These are phyloP conservation scores for Kokia cookei DNA, from an alignment of 441 rosid genomes.

Conservation along the genomic window DNA sequence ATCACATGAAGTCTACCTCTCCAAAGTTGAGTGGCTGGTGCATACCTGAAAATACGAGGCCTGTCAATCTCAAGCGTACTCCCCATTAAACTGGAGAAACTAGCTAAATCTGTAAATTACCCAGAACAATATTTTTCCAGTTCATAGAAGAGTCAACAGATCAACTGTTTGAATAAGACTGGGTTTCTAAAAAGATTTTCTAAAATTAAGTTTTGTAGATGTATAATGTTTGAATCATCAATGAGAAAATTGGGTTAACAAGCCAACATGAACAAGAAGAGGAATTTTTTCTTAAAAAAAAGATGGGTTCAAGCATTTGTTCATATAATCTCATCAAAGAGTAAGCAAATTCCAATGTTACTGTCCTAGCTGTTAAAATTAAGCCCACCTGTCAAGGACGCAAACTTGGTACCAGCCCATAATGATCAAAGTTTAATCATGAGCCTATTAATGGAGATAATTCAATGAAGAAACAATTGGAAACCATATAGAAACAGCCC, in stretches of 20 bases:
- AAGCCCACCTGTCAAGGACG: neutral
- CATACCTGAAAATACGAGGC: slow-evolving; percentile 49
- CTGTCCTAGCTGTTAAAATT: neutral
- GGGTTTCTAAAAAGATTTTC: neutral
- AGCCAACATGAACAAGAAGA: neutral
- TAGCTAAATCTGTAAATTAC: neutral
- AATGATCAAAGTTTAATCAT: neutral
- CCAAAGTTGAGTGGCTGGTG: slow-evolving; percentile 94
- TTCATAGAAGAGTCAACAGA: neutral
- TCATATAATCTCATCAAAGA: neutral
- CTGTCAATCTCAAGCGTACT: neutral
- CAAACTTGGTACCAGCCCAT: neutral
- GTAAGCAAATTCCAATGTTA: neutral
- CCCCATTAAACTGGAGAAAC: neutral
- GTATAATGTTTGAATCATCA: neutral
- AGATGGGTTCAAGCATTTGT: neutral
- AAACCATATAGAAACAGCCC: neutral
- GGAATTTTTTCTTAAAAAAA: neutral
- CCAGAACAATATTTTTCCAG: neutral
- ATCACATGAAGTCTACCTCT: slow-evolving; percentile 97
- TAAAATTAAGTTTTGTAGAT: neutral
- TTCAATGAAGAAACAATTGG: neutral
- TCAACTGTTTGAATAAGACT: neutral
- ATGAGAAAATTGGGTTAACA: neutral
- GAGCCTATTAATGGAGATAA: neutral